Evolutionary conservation across 805 yeast species (phyloP).

Genomic region (Kodamaea hsintzibuensis): DNA sequence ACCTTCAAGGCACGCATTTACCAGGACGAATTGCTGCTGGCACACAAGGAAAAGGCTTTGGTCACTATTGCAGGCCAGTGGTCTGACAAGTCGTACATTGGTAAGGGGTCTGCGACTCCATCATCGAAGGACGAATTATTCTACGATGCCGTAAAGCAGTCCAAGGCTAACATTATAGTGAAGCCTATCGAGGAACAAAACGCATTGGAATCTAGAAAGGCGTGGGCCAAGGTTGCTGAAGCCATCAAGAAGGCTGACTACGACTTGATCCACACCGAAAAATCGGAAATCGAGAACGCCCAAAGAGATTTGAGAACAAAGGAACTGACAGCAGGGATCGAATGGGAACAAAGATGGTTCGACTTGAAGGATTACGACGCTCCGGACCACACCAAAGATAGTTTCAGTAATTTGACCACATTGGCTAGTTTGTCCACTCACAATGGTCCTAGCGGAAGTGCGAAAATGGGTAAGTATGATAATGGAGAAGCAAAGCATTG

Average conservation of each 20-base stretch:
- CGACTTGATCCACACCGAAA: conserved; percentile 71
- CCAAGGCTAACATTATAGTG: conserved; percentile 61
- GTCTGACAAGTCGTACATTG: conserved; percentile 74
- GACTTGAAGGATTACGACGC: conserved; percentile 36
- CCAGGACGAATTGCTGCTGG: conserved; percentile 49
- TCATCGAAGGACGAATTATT: conserved; percentile 51
- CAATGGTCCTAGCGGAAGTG: conserved; percentile 69
- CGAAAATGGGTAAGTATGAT: conserved; percentile 56
- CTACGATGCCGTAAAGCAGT: conserved; percentile 57
- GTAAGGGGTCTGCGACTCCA: conserved; percentile 52
- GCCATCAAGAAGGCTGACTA: conserved; percentile 79
- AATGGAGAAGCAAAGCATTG: conserved; percentile 58
- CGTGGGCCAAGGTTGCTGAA: conserved; percentile 87
- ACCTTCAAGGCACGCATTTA: conserved; percentile 83
- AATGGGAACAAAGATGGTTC: conserved; percentile 88
- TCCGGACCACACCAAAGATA: conserved; percentile 22
- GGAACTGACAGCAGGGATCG: conserved; percentile 62
- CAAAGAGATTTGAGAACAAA: conserved; percentile 80
- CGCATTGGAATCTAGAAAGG: conserved; percentile 79
- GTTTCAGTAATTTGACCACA: conserved; percentile 37
- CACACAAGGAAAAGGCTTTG: conserved; percentile 60
- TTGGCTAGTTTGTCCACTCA: conserved; percentile 58
- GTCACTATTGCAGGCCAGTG: conserved; percentile 90
- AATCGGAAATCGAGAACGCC: conserved; percentile 74
- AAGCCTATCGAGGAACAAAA: conserved; percentile 83